Evolutionary conservation across 2,329 filamentous ascomycete genomes (phyloP).

Genomic region (Pseudopyrenochaeta lycopersici): DNA sequence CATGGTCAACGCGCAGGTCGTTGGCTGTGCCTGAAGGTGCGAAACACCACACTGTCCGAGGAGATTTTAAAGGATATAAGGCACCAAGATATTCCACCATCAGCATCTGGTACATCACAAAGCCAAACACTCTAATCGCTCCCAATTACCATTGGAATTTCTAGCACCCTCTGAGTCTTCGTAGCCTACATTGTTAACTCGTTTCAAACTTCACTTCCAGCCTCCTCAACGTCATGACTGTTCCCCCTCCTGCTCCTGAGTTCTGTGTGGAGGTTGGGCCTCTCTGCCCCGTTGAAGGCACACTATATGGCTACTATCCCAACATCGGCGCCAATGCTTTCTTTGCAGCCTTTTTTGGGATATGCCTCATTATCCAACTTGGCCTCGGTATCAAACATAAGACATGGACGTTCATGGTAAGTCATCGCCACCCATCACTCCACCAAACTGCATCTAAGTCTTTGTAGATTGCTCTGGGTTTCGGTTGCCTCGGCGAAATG

Average conservation of each 20-base stretch:
- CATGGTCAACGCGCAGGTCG: slow-evolving; percentile 6
- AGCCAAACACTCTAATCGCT: background rate
- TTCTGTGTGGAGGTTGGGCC: slow-evolving; percentile 26
- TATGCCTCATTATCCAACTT: slow-evolving; percentile 60
- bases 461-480: slow-evolving; percentile 52
- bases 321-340: slow-evolving; percentile 61
- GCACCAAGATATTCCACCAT: background rate
- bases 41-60: slow-evolving; percentile 8
- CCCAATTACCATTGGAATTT: background rate
- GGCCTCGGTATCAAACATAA: slow-evolving; percentile 60
- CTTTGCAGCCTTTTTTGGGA: slow-evolving; percentile 61
- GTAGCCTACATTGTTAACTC: background rate
- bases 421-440: background rate
- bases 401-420: slow-evolving; percentile 64
- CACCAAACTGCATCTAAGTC: slow-evolving; percentile 5
- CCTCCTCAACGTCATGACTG: slow-evolving; percentile 21
- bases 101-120: slow-evolving; percentile 2
- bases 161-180: background rate
- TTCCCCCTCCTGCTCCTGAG: slow-evolving; percentile 27
- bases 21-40: slow-evolving; percentile 8
- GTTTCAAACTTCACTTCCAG: background rate
- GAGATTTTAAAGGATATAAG: slow-evolving; percentile 22
- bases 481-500: slow-evolving; percentile 61
- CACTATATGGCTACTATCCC: slow-evolving; percentile 64
- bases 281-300: slow-evolving; percentile 56